These are phyloP conservation scores for Didymella pomorum DNA, from an alignment of 2,329 filamentous ascomycete species.

Conservation along the genomic window DNA sequence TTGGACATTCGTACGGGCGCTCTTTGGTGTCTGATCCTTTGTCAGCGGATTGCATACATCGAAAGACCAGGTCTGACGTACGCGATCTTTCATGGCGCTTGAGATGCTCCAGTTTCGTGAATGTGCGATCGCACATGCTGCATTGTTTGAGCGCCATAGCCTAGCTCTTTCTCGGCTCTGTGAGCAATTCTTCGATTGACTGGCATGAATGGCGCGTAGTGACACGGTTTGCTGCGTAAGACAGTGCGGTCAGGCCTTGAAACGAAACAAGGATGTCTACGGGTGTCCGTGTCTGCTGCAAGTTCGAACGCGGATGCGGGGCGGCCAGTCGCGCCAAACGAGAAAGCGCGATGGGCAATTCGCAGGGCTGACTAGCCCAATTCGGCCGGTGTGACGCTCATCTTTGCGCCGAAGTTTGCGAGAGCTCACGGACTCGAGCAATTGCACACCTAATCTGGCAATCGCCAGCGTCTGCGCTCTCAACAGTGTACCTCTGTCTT, in stretches of 20 bases:
- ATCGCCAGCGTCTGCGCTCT: neutral
- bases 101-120: conserved; percentile 64
- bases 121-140: conserved; percentile 61
- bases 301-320: conserved; percentile 14
- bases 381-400: conserved; percentile 4
- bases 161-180: conserved; percentile 22
- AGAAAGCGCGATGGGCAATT: conserved; percentile 3
- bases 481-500: neutral
- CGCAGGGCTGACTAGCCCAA: conserved; percentile 13
- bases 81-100: conserved; percentile 64
- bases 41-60: conserved; percentile 30
- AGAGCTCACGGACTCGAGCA: neutral
- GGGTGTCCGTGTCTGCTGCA: conserved; percentile 14
- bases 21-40: conserved; percentile 59
- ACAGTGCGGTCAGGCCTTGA: conserved; percentile 6
- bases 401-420: no score
- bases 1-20: conserved; percentile 62
- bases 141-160: conserved; percentile 51
- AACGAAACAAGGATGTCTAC: conserved; percentile 15
- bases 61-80: conserved; percentile 46
- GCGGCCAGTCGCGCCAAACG: conserved; percentile 2
- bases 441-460: neutral
- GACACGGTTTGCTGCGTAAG: conserved; percentile 18
- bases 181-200: conserved; percentile 17
- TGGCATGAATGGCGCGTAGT: conserved; percentile 23